Evolutionary conservation across 495 filamentous ascomycete species (phyloP), one percentile per base, ranked within the genome.

Genomic region (Aspergillus homomorphus): DNA sequence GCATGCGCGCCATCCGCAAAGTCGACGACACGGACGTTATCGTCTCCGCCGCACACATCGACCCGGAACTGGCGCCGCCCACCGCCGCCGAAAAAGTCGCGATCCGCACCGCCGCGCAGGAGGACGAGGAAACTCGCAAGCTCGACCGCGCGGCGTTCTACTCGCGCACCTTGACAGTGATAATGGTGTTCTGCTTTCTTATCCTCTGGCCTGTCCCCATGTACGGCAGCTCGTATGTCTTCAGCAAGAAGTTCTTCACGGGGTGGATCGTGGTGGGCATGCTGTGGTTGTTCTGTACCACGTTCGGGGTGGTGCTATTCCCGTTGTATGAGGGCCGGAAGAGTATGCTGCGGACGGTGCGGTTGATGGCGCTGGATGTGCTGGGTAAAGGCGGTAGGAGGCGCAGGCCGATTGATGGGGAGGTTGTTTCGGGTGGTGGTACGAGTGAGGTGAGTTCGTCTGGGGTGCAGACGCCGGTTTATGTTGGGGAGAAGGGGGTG

Each of bases 191-290:
- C 0, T 81, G 84, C 8, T 73, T 98, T 54, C 72, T 98, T 2
- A 79, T 98, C 20, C 81, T 96, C 49, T 98, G 93, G 93, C 93
- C 93, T 9, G 94, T 96, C 80, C 93, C 93, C 1, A 84, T 98
- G 85, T 98, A 95, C 67, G 93, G 91, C 8, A 79, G 80, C 7
- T 84, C 83, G 20, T 98, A 98, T 66, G 82, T 96, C 41, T 96
- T 96, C 76, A 89, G 84, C 69, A 92, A 91, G 76, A 80, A 82
- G 46, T 96, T 96, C 78, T 96, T 96, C 75, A 92, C 91, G 2
- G 92, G 92, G 33, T 96, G 92, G 92, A 85, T 96, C 18, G 76
- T 82, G 15, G 88, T 96, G 3, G 92, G 90, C 0, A 89, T 96
- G 49, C 70, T 92, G 24, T 96, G 92, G 92, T 80, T 96, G 62